phyloP scores from a whole-genome alignment of 495 filamentous ascomycete genomes.

The Podospora bellae-mahoneyi region DNA sequence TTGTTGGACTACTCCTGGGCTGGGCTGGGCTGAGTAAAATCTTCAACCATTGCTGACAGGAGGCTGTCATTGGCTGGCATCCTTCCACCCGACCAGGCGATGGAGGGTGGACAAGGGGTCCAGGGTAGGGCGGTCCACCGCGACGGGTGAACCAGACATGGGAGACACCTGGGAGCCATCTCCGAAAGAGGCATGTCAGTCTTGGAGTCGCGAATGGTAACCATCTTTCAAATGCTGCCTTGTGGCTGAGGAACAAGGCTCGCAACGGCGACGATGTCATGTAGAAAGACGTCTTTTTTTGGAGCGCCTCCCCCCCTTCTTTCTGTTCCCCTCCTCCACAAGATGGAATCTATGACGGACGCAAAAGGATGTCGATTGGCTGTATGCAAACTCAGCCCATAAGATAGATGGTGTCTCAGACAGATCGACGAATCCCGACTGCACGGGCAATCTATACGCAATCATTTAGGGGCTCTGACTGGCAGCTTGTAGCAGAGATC shows the following conservation, averaged over 20 bases:
- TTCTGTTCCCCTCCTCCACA: neutral
- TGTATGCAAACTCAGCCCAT: neutral
- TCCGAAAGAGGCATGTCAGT: conserved; percentile 14
- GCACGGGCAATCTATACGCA: neutral
- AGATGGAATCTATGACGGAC: neutral
- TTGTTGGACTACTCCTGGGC: neutral
- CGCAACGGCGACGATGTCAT: neutral
- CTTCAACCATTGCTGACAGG: conserved; percentile 3
- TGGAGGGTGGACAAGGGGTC: conserved; percentile 1
- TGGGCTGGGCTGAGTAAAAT: conserved; percentile 7
- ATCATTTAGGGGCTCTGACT: neutral
- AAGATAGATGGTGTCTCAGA: conserved; percentile 5
- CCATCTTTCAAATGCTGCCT: conserved; percentile 13
- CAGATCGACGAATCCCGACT: conserved; percentile 1
- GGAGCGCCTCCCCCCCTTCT: neutral
- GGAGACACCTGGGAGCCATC: conserved; percentile 1
- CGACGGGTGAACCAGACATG: conserved; percentile 4
- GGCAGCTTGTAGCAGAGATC: neutral
- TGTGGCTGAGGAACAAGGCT: conserved; percentile 8
- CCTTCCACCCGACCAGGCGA: conserved; percentile 5
- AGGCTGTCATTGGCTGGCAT: conserved; percentile 17
- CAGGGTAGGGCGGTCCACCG: neutral
- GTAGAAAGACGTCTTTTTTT: neutral
- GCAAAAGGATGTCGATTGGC: neutral
- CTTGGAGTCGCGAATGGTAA: conserved; percentile 1